Conservation (phyloP, 176 grass and related monocot species). For the Areca catechu region DNA sequence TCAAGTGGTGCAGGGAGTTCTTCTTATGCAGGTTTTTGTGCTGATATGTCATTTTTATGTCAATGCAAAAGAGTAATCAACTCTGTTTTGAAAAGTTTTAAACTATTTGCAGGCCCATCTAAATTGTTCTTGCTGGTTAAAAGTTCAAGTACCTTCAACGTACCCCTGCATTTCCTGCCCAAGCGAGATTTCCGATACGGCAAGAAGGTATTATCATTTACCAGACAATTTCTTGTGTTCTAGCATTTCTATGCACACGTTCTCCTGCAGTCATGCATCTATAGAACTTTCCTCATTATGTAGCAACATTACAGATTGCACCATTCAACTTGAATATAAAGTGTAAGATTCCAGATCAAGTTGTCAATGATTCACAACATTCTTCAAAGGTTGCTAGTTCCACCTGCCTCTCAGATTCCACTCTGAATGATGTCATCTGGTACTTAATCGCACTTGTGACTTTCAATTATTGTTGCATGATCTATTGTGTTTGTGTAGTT, state of each 20-base stretch:
- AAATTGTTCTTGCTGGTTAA: slow-evolving; percentile 81
- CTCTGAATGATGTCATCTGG: slow-evolving; percentile 63
- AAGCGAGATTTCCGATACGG: slow-evolving; percentile 83
- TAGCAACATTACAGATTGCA: slow-evolving; percentile 25
- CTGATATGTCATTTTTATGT: no score
- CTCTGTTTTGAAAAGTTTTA: no score
- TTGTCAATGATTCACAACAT: slow-evolving; percentile 23
- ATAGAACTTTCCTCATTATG: neutral
- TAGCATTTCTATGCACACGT: neutral
- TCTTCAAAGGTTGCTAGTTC: slow-evolving; percentile 11
- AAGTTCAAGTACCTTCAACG: slow-evolving; percentile 54
- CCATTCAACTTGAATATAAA: slow-evolving; percentile 63
- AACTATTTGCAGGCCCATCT: slow-evolving; percentile 42
- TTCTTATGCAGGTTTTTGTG: slow-evolving; percentile 44
- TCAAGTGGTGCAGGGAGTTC: slow-evolving; percentile 82
- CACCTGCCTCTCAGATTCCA: slow-evolving; percentile 25
- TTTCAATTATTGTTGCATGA: neutral
- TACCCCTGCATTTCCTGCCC: slow-evolving; percentile 72
- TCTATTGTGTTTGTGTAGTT: no score
- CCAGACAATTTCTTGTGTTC: slow-evolving; percentile 8
- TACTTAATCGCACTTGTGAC: slow-evolving; percentile 24
- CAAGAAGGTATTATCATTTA: slow-evolving; percentile 53
- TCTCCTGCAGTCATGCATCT: neutral
- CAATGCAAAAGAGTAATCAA: no score
- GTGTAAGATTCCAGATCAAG: slow-evolving; percentile 34